phyloP scores from a whole-genome alignment of 2,329 filamentous ascomycete species.

The Ceratocystis destructans region DNA sequence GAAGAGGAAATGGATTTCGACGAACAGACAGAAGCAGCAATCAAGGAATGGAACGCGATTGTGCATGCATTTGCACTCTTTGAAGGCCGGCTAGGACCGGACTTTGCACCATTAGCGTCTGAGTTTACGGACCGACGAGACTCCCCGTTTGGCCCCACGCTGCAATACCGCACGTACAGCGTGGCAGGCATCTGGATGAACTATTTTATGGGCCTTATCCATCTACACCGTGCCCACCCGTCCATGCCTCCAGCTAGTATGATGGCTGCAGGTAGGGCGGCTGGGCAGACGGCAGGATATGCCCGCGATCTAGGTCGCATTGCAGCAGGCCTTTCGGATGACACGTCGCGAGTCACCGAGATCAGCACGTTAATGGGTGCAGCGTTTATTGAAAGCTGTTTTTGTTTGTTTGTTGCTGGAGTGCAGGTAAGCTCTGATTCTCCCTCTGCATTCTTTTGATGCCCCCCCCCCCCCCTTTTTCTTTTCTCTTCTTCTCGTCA shows the following conservation, averaged over 20 bases:
- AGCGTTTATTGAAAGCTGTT: slow-evolving; percentile 67
- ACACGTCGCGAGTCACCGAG: slow-evolving; percentile 37
- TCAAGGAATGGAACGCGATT: slow-evolving; percentile 68
- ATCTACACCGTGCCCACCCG: slow-evolving; percentile 70
- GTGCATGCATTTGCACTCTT: slow-evolving; percentile 56
- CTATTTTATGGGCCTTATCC: slow-evolving; percentile 71
- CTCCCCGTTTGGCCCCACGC: slow-evolving; percentile 66
- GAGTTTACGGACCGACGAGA: slow-evolving; percentile 49
- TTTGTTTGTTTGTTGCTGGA: slow-evolving; percentile 75
- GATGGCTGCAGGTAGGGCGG: slow-evolving; percentile 68
- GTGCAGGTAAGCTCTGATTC: slow-evolving; percentile 42
- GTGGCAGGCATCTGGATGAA: slow-evolving; percentile 80
- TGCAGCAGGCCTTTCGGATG: slow-evolving; percentile 53
- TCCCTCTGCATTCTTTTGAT: not conserved
- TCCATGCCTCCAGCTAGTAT: slow-evolving; percentile 84
- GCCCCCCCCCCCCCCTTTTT: not conserved
- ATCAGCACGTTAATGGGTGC: slow-evolving; percentile 68
- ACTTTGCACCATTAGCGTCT: slow-evolving; percentile 60
- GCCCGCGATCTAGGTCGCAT: slow-evolving; percentile 70
- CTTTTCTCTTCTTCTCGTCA: no score
- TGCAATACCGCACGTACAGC: slow-evolving; percentile 75
- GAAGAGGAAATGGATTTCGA: slow-evolving; percentile 46
- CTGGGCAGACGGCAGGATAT: slow-evolving; percentile 53
- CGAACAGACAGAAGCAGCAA: slow-evolving; percentile 51
- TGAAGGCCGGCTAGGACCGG: slow-evolving; percentile 49